A percentile compares a stretch with the other conserved stretches of the same genome.
phyloP scores from a whole-genome alignment of 148 eudicot species.

The Polygonum maritimum region DNA sequence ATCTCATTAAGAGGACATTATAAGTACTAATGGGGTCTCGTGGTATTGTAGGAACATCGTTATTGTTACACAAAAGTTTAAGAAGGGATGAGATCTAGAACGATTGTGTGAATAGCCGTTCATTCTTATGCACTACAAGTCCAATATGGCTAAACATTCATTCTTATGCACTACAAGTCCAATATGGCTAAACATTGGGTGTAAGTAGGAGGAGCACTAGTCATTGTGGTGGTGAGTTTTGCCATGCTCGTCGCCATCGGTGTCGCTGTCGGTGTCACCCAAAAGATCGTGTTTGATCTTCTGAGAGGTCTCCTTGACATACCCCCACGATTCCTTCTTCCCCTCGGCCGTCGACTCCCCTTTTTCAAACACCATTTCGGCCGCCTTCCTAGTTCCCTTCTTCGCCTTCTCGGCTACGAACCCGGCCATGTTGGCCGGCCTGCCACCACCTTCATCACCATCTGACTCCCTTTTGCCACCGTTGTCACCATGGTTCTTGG shows the following conservation, averaged over 20 bases:
- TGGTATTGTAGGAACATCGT: too few species aligned
- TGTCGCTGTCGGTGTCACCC: not conserved
- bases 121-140: too few species aligned
- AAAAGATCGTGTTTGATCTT: not conserved
- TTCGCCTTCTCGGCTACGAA: not conserved
- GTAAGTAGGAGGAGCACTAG: too few species aligned
- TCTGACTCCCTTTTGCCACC: not conserved
- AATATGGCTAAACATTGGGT: too few species aligned
- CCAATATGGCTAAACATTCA: too few species aligned
- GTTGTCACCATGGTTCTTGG: not conserved
- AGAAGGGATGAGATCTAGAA: too few species aligned
- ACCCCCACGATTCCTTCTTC: not conserved
- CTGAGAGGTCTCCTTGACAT: not conserved
- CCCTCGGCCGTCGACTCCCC: not conserved
- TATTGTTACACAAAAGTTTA: too few species aligned
- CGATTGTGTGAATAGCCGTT: too few species aligned
- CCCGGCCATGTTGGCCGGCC: not conserved
- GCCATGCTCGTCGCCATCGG: not conserved
- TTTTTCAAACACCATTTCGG: not conserved
- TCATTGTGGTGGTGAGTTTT: not conserved
- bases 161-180: too few species aligned
- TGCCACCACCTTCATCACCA: not conserved
- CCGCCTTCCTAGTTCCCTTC: not conserved
- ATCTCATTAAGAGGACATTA: not conserved
- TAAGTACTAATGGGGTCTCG: not conserved